Percentiles rank a stretch among this genome's conserved stretches.
These are phyloP conservation scores for Chalaropsis ovoidea DNA, from an alignment of 2,329 filamentous ascomycete genomes.

Conservation along the genomic window DNA sequence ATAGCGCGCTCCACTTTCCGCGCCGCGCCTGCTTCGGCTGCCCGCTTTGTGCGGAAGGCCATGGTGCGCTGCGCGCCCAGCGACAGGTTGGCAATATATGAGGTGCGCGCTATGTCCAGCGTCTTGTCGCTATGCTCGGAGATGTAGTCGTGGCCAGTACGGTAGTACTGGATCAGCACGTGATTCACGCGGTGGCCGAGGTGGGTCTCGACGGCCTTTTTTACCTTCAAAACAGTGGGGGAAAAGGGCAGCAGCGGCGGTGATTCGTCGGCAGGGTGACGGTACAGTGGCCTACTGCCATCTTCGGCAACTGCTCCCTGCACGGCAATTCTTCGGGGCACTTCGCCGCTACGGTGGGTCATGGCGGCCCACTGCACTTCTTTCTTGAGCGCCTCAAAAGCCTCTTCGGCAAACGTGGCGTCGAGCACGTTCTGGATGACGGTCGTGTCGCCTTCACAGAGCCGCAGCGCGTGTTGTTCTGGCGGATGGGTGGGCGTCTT, in stretches of 20 bases:
- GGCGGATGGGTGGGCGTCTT: background rate
- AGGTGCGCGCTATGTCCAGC: constrained; percentile 70
- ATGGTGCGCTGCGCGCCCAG: constrained; percentile 87
- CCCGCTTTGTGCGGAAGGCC: constrained; percentile 74
- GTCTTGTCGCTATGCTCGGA: constrained; percentile 97
- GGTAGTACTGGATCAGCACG: constrained; percentile 84
- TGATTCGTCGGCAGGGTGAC: constrained; percentile 83
- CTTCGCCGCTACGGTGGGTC: constrained; percentile 83
- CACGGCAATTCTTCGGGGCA: constrained; percentile 81
- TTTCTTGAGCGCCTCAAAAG: constrained; percentile 59
- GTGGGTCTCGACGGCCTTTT: constrained; percentile 55
- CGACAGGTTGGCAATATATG: constrained; percentile 84
- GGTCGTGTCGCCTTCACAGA: constrained; percentile 73
- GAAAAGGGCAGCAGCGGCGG: constrained; percentile 69
- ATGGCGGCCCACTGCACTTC: constrained; percentile 86
- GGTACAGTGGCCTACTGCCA: constrained; percentile 78
- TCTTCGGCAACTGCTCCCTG: constrained; percentile 62
- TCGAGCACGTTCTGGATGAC: constrained; percentile 63
- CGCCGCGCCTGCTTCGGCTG: constrained; percentile 29
- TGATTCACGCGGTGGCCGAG: constrained; percentile 81
- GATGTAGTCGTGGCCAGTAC: constrained; percentile 81
- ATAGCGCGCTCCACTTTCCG: constrained; percentile 56
- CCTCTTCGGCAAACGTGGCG: constrained; percentile 41
- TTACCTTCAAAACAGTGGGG: constrained; percentile 58
- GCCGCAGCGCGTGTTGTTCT: constrained; percentile 27